A percentile compares a stretch with the other conserved stretches of the same genome.
These are phyloP conservation scores for Pichia insulana DNA, from an alignment of 805 yeast genomes.

Conservation along the genomic window DNA sequence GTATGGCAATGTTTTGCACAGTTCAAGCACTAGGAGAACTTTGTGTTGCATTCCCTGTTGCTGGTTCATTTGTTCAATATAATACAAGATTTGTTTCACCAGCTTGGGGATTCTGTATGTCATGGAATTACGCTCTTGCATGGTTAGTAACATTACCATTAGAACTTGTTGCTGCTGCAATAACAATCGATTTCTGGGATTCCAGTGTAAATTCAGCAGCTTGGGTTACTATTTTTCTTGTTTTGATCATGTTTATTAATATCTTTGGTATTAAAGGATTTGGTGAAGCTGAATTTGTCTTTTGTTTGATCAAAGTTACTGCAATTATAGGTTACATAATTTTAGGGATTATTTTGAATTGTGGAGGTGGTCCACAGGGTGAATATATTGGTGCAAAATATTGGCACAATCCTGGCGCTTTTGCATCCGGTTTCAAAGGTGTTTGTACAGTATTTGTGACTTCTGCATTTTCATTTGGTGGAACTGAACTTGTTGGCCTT, in stretches of 20 bases:
- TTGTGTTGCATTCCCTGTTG: conserved; percentile 47
- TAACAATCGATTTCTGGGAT: conserved; percentile 55
- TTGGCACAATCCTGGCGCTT: conserved; percentile 50
- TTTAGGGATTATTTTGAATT: conserved; percentile 45
- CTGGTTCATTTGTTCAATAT: conserved; percentile 47
- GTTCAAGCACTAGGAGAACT: conserved; percentile 54
- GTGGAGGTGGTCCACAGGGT: conserved; percentile 32
- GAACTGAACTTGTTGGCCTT: conserved; percentile 50
- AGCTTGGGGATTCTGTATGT: conserved; percentile 49
- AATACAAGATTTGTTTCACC: conserved; percentile 42
- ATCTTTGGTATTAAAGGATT: conserved; percentile 29
- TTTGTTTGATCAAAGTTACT: conserved; percentile 46
- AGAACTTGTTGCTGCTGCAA: conserved; percentile 56
- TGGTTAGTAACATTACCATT: conserved; percentile 56
- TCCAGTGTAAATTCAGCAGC: conserved; percentile 45
- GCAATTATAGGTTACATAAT: conserved; percentile 40
- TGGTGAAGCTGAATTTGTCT: conserved; percentile 39
- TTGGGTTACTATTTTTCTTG: conserved; percentile 44
- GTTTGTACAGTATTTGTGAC: conserved; percentile 46
- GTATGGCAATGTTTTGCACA: conserved; percentile 32
- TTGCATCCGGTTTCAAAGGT: conserved; percentile 47
- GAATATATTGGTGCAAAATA: conserved; percentile 44
- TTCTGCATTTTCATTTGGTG: conserved; percentile 55
- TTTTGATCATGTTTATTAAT: conserved; percentile 33
- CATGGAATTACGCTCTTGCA: conserved; percentile 56